Conservation (phyloP, 345 rosid species). For the Rhodamnia argentea region DNA sequence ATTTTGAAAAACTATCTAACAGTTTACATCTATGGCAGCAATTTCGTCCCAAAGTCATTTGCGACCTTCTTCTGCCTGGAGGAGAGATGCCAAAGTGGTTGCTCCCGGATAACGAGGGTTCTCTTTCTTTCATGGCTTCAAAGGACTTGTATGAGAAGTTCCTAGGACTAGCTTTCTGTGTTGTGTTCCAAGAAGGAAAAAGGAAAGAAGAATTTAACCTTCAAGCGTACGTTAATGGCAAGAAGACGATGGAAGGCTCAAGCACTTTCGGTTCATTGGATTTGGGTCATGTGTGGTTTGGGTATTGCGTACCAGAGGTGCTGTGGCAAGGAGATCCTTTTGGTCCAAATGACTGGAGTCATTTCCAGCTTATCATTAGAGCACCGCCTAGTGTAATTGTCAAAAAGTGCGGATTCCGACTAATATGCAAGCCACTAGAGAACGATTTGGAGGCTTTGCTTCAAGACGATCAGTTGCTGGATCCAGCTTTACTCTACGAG, state of each 20-base stretch:
- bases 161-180: background rate
- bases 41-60: background rate
- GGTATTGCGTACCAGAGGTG: background rate
- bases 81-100: background rate
- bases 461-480: background rate
- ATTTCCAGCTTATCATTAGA: background rate
- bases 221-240: background rate
- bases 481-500: background rate
- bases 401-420: background rate
- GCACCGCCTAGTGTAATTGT: background rate
- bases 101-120: background rate
- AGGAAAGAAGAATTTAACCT: background rate
- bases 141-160: background rate
- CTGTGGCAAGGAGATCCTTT: background rate
- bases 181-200: background rate
- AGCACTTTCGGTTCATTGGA: background rate
- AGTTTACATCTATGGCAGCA: background rate
- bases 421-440: background rate
- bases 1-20: background rate
- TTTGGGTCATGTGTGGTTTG: background rate
- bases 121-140: background rate
- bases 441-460: background rate
- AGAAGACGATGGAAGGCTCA: background rate
- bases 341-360: background rate
- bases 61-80: background rate